Evolutionary conservation across 1,284 basidiomycete genomes (phyloP).

Genomic region (Stygiomarasmius scandens): DNA sequence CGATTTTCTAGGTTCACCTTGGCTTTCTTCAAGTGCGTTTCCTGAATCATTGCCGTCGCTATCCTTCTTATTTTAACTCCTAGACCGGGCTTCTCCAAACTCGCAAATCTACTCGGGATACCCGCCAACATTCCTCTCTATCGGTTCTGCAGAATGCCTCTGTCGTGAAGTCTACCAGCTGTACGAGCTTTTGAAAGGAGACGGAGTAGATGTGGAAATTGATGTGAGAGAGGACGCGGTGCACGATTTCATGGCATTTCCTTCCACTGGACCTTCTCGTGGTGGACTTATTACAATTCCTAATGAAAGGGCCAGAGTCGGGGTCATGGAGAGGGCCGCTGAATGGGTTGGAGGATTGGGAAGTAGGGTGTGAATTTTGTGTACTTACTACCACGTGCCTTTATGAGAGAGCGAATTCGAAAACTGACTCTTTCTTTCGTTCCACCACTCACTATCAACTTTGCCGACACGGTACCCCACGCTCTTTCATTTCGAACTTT

Average conservation of each 20-base stretch:
- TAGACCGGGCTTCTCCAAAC: constrained; percentile 19
- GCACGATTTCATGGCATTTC: constrained; percentile 22
- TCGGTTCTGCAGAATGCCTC: constrained; percentile 22
- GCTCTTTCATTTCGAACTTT: too few relatives aligned
- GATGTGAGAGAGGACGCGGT: constrained; percentile 24
- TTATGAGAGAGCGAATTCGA: too few relatives aligned
- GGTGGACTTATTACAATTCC: background rate
- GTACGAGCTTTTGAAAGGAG: constrained; percentile 12
- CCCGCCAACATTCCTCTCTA: constrained; percentile 22
- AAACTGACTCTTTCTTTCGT: too few relatives aligned
- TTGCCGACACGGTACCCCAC: too few relatives aligned
- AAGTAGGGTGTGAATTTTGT: too few relatives aligned
- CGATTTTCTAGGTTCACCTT: constrained; percentile 14
- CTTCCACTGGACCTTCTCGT: background rate
- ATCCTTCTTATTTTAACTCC: background rate
- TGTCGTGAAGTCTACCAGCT: constrained; percentile 17
- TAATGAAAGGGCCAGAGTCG: constrained; percentile 3
- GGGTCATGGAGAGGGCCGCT: constrained; percentile 3
- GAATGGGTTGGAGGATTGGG: constrained; percentile 11
- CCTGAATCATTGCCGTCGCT: background rate
- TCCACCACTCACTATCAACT: too few relatives aligned
- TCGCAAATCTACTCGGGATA: constrained; percentile 18
- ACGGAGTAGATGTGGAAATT: constrained; percentile 24
- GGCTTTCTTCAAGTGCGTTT: constrained; percentile 20
- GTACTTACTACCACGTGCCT: too few relatives aligned